phyloP scores from a whole-genome alignment of 805 yeast species.

The Ogataea pilisensis region DNA sequence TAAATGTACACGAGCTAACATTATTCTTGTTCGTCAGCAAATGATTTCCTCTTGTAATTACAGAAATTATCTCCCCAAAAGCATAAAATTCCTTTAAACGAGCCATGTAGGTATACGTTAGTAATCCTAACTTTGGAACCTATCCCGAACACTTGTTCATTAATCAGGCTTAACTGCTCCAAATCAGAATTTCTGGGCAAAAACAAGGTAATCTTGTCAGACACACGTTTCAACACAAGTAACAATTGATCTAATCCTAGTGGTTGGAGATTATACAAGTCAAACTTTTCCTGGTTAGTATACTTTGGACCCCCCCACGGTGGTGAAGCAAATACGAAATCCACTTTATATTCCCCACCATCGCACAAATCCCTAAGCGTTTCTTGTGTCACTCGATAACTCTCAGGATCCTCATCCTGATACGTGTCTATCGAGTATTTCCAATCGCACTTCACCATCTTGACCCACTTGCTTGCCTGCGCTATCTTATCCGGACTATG shows the following conservation, averaged over 20 bases:
- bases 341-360: conserved; percentile 30
- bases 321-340: conserved; percentile 69
- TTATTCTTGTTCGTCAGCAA: too few species aligned
- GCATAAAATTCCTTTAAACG: conserved; percentile 51
- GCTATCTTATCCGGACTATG: conserved; percentile 33
- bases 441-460: conserved; percentile 14
- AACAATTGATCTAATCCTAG: conserved; percentile 44
- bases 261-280: conserved; percentile 45
- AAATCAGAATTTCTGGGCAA: conserved; percentile 59
- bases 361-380: conserved; percentile 7
- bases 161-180: conserved; percentile 45
- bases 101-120: conserved; percentile 37
- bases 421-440: conserved; percentile 6
- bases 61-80: conserved; percentile 54
- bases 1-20: too few species aligned
- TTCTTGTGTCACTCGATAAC: conserved; percentile 7
- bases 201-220: conserved; percentile 52
- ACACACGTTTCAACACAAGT: conserved; percentile 35
- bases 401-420: conserved; percentile 5
- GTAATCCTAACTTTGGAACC: conserved; percentile 43
- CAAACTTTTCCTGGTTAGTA: conserved; percentile 38
- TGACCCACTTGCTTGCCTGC: conserved; percentile 50
- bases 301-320: conserved; percentile 87
- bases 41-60: conserved; percentile 13
- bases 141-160: conserved; percentile 43